Base-by-base conservation (phyloP, 768 basidiomycete genomes). In the Pluteus cervinus region DNA sequence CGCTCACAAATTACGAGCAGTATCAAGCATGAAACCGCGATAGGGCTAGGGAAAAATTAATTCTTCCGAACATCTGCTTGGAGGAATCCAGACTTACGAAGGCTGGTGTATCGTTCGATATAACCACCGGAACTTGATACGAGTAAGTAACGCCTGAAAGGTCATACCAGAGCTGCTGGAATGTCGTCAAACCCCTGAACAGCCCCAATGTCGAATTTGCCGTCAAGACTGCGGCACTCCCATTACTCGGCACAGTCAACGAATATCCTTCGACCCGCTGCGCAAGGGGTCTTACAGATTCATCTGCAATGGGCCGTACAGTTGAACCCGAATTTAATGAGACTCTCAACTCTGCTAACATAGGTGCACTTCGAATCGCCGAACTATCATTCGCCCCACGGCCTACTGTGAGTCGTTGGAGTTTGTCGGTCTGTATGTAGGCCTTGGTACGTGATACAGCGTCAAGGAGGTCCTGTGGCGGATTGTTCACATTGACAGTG, bases 181-280 rank as follows among this genome's bases (percentile, higher is more conserved):
- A 89, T 1, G 84, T 88, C n/a, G 81, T 79, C 42, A 89, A 56
- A 3, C 86, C 87, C 37, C 86, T 62, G 39, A 79, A 69, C 15
- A 87, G 55, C 0, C 86, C 86, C 29, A 87, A 57, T 0, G 79
- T 75, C 33, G 79, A 75, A 45, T 73, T 76, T 6, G 84, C 81
- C 0, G 55, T 63, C 30, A 88, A 54, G 0, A 53, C 65, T 10
- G 79, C 83, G n/a, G 57, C 49, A 1, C 63, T 60, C 11, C 79
- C 80, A 46, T 75, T 66, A 14, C 53, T 46, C 1, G 80, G 79
- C 11, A 87, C 58, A 14, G 44, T 57, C 22, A 88, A 59, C 2
- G 63, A 62, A 54, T 87, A 87, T 2, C 62, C 60, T 58, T 90
- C 85, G 41, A 67, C 66, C 24, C 81, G 61, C 26, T 47, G 63